Evolutionary conservation across 2,329 filamentous ascomycete genomes (phyloP).

Genomic region (Aspergillus alliaceus): DNA sequence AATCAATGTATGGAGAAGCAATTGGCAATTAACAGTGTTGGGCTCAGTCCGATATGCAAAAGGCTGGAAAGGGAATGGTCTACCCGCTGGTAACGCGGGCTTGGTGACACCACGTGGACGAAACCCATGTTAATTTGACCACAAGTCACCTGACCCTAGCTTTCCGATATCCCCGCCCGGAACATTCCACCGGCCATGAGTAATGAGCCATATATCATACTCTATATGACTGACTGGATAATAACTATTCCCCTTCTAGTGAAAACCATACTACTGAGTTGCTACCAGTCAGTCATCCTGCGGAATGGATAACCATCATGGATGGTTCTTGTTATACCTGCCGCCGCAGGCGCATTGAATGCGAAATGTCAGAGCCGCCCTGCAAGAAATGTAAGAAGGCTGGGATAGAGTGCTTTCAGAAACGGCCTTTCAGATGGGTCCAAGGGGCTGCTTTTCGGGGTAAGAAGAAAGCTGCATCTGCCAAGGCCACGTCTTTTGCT

Average conservation of each 20-base stretch:
- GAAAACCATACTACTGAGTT: neutral
- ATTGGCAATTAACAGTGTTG: too few relatives aligned
- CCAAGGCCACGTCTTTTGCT: neutral
- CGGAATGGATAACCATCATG: neutral
- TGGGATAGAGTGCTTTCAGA: conserved; percentile 32
- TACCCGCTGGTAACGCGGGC: neutral
- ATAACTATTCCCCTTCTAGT: neutral
- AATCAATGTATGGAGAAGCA: too few relatives aligned
- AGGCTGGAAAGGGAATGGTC: neutral
- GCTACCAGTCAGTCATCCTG: neutral
- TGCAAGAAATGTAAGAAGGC: conserved; percentile 35
- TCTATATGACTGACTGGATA: neutral
- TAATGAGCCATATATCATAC: neutral
- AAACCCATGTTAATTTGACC: too few relatives aligned
- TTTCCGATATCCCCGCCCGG: neutral
- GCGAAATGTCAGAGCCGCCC: conserved; percentile 26
- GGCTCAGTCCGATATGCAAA: too few relatives aligned
- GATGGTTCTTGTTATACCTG: conserved; percentile 12
- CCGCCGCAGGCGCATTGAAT: conserved; percentile 34
- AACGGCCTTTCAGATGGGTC: conserved; percentile 35
- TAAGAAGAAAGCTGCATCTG: conserved; percentile 13
- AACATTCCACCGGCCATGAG: neutral
- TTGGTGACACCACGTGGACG: neutral
- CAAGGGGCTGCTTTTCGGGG: conserved; percentile 32
- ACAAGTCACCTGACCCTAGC: too few relatives aligned